Conservation (phyloP, 2,329 filamentous ascomycete genomes). For the Byssochlamys sp. region DNA sequence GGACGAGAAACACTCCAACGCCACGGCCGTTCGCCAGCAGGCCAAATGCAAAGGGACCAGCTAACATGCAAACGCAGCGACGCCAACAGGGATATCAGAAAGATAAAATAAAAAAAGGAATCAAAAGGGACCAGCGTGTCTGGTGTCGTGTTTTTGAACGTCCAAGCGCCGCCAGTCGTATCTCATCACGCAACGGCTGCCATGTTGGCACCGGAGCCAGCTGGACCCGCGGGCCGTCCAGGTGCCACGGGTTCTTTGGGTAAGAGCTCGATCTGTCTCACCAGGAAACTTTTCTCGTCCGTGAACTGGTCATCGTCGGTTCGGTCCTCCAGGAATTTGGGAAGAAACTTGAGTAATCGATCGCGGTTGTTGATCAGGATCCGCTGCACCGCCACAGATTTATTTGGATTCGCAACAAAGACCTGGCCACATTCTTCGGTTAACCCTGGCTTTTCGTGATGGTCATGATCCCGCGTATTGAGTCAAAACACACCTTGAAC, state of each 20-base stretch:
- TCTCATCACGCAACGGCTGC: constrained; percentile 18
- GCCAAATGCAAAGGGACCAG: constrained; percentile 11
- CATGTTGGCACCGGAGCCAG: constrained; percentile 19
- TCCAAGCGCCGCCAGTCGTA: neutral
- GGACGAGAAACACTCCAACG: constrained; percentile 9
- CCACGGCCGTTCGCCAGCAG: constrained; percentile 15
- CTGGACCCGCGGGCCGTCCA: constrained; percentile 16
- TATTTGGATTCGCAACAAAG: constrained; percentile 96
- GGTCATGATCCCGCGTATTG: neutral
- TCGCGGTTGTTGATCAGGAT: constrained; percentile 95
- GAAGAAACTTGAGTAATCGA: constrained; percentile 76
- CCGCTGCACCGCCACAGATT: constrained; percentile 88
- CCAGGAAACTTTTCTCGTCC: constrained; percentile 92
- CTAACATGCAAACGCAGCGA: constrained; percentile 2
- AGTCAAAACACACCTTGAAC: constrained; percentile 59
- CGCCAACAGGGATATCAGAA: constrained; percentile 5
- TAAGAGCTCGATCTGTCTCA: constrained; percentile 69
- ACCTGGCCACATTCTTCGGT: constrained; percentile 44
- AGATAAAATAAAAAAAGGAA: neutral
- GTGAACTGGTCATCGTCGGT: constrained; percentile 98
- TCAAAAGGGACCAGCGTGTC: constrained; percentile 4
- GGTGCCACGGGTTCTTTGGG: constrained; percentile 34
- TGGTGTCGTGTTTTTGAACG: neutral
- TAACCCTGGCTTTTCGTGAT: constrained; percentile 3
- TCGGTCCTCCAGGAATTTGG: constrained; percentile 83